phyloP scores from a whole-genome alignment of 345 rosid species.

The Eucalyptus paniculata region DNA sequence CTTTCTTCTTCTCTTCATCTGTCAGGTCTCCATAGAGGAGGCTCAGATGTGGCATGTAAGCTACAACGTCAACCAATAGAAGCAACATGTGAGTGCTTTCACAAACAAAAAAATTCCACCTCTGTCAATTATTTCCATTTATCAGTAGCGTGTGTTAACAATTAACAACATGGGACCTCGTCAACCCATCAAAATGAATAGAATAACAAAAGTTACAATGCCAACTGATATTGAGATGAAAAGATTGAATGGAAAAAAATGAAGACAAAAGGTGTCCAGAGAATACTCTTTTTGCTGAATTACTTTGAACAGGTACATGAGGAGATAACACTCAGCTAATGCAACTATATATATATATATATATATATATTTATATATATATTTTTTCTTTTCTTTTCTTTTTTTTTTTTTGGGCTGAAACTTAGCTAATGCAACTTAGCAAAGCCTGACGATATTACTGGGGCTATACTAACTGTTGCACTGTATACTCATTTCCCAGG shows the following conservation, averaged over 20 bases:
- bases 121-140: background rate
- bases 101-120: background rate
- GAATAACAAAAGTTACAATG: background rate
- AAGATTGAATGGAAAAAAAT: background rate
- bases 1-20: slow-evolving; percentile 67
- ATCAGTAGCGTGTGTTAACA: background rate
- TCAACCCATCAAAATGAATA: background rate
- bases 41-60: slow-evolving; percentile 92
- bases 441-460: background rate
- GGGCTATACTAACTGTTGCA: accelerated
- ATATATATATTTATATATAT: too few species aligned
- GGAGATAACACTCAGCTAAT: background rate
- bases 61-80: slow-evolving; percentile 13
- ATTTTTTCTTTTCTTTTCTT: too few species aligned
- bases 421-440: background rate
- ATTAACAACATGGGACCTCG: background rate
- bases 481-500: background rate
- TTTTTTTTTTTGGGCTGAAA: too few species aligned
- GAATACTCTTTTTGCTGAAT: background rate
- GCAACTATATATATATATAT: too few species aligned
- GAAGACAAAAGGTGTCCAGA: background rate
- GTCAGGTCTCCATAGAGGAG: slow-evolving; percentile 58
- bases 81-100: background rate
- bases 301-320: background rate
- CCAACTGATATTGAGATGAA: background rate